phyloP scores from a whole-genome alignment of 257 asterid genomes.

The Forsythia suspensa region DNA sequence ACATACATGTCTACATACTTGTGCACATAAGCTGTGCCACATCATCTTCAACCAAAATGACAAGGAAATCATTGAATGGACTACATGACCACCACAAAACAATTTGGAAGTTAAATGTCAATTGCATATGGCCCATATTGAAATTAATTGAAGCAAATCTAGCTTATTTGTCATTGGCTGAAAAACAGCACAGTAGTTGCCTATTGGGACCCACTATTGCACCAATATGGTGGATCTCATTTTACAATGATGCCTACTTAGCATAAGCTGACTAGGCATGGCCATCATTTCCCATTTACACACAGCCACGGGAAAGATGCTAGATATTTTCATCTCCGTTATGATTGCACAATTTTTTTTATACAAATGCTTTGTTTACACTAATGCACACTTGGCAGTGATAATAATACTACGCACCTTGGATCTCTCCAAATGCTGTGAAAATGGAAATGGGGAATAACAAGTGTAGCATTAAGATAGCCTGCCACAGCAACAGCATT shows the following conservation, averaged over 20 bases:
- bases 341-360: background rate
- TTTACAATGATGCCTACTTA: background rate
- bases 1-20: background rate
- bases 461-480: slow-evolving; percentile 90
- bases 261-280: background rate
- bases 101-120: background rate
- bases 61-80: background rate
- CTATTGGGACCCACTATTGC: background rate
- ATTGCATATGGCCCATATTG: background rate
- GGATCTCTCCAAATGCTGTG: slow-evolving; percentile 99
- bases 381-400: background rate
- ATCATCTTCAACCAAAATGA: background rate
- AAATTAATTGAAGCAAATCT: slow-evolving; percentile 6
- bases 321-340: background rate
- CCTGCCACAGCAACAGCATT: slow-evolving; percentile 99
- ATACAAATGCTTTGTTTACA: background rate
- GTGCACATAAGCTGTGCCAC: slow-evolving; percentile 1
- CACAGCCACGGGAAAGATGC: background rate
- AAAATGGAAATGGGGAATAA: slow-evolving; percentile 89
- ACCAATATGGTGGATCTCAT: background rate
- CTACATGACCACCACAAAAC: background rate
- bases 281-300: background rate
- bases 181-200: background rate
- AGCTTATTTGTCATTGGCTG: background rate
- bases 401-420: slow-evolving; percentile 50